These are phyloP conservation scores for Willaertia magna DNA, from an alignment of 208 protist species.

Conservation along the genomic window DNA sequence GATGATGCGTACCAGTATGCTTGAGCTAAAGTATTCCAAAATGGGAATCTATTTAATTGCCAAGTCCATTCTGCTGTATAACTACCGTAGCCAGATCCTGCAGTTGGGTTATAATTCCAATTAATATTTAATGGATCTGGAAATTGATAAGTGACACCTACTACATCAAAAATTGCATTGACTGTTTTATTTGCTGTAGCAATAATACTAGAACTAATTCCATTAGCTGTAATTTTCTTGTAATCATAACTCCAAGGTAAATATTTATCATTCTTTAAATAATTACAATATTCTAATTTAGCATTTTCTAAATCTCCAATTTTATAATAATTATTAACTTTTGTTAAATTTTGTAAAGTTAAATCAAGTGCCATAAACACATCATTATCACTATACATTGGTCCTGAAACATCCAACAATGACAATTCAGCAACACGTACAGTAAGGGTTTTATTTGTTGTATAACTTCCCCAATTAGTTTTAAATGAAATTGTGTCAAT, in stretches of 20 bases:
- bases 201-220: background rate
- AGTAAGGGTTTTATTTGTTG: background rate
- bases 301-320: background rate
- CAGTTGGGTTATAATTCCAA: background rate
- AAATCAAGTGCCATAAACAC: background rate
- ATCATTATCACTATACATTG: background rate
- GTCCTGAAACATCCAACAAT: background rate
- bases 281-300: background rate
- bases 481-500: background rate
- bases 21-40: background rate
- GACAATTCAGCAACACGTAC: background rate
- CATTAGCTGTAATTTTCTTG: background rate
- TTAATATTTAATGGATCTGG: background rate
- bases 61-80: background rate
- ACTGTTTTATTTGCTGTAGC: background rate
- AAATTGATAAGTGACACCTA: background rate
- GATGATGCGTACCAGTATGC: background rate
- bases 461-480: background rate
- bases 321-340: background rate
- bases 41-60: background rate
- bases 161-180: background rate
- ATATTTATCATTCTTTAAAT: background rate
- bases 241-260: background rate
- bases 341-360: background rate
- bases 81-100: background rate